Evolutionary conservation across 176 grass and related monocot species (phyloP), one percentile per base, ranked within the genome.

Genomic region (Cenchrus purpureus): DNA sequence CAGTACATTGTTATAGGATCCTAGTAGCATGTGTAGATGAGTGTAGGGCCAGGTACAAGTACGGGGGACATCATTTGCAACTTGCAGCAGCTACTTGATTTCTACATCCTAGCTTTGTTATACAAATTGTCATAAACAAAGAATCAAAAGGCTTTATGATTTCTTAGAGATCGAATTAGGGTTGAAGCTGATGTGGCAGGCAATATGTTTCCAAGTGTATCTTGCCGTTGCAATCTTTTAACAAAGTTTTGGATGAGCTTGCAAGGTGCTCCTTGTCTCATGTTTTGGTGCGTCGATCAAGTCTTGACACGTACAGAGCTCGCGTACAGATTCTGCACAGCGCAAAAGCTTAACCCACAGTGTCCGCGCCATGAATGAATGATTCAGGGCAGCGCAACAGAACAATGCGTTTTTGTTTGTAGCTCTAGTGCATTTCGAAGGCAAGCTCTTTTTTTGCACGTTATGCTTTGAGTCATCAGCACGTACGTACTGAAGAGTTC

Each of bases 371-470:
- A 53, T 60, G 78, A 49, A 40, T 8, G 52, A 57, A 46, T 31
- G 16, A 6, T 57, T 75, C 43, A 77, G 32, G 76, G 44, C 71
- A 64, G 46, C 10, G 15, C 25, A 20, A 64, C 83, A 73, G 34
- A 37, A 15, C 20, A 52, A 0, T 44, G 22, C 20, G 31, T 82
- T 64, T 77, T 86, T 86, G 88, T 82, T 66, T 5, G 73, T 19
- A 72, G 83, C 73, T 73, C 73, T 86, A 57, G 83, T 74, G 84
- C 84, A 40, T 59, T 90, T 46, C 14, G 79, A 82, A 86, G 40
- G 88, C 66, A n/a, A 20, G 65, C 15, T 45, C 8, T 72, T 90
- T 40, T 72, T 90, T 43, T 51, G 20, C 60, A 51, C 9, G 10
- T 0, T 25, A 68, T 73, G 52, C 57, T 82, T 43, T 73, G 77